phyloP scores from a whole-genome alignment of 2,329 filamentous ascomycete genomes.

The Aureobasidium melanogenum region DNA sequence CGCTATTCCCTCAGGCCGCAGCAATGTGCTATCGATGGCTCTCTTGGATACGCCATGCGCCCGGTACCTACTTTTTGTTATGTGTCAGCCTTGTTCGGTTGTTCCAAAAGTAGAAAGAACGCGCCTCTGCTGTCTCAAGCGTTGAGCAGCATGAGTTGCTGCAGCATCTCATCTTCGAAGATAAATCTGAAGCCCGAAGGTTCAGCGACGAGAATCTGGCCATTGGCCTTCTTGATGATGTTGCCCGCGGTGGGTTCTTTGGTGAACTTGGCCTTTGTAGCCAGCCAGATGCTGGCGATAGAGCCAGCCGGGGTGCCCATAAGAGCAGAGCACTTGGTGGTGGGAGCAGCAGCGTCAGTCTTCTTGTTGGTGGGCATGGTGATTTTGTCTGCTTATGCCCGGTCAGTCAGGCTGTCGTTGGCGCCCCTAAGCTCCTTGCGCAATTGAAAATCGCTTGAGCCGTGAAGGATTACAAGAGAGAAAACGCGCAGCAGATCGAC shows the following conservation, averaged over 20 bases:
- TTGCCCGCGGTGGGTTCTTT: neutral
- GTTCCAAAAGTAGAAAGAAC: neutral
- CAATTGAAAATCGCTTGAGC: neutral
- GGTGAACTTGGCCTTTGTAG: neutral
- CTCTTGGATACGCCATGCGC: neutral
- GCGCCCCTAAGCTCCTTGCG: neutral
- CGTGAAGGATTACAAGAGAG: neutral
- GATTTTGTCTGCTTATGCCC: neutral
- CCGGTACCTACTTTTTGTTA: neutral
- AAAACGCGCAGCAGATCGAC: neutral
- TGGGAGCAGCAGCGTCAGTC: neutral
- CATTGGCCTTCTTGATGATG: neutral
- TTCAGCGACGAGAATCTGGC: neutral
- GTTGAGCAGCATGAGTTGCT: constrained; percentile 6
- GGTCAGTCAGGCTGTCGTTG: neutral
- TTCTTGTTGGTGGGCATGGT: neutral
- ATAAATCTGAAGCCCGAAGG: neutral
- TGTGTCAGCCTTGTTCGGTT: neutral
- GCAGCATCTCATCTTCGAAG: constrained; percentile 7
- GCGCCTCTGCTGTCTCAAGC: neutral
- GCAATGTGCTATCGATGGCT: neutral
- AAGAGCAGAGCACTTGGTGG: neutral
- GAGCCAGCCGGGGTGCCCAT: neutral
- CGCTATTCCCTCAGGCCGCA: neutral
- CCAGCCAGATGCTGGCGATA: neutral